Evolutionary conservation across 371 early-diverging fungal genomes (phyloP).

Genomic region (Mucor velutinosus): DNA sequence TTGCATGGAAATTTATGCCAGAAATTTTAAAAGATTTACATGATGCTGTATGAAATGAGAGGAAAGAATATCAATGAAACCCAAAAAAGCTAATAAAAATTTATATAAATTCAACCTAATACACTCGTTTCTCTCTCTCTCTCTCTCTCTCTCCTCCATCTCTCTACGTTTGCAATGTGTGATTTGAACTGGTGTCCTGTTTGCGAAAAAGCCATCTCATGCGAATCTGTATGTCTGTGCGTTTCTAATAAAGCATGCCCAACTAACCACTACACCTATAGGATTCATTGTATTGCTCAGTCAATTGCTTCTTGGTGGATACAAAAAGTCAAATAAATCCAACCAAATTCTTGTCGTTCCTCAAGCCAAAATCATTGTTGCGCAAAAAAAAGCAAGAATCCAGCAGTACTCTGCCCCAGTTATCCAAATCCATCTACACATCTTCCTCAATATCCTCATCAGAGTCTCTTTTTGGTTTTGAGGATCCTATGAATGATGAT

Average conservation of each 20-base stretch:
- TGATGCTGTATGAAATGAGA: background rate
- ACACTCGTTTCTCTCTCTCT: background rate
- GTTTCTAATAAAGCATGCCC: too few species aligned
- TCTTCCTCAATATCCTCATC: background rate
- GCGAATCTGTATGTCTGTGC: constrained; percentile 28
- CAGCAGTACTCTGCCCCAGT: background rate
- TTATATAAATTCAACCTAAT: constrained; percentile 1
- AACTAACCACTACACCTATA: background rate
- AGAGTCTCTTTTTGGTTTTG: background rate
- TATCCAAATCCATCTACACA: background rate
- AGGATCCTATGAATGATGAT: background rate
- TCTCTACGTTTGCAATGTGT: constrained; percentile 20
- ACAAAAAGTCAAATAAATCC: background rate
- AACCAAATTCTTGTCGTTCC: background rate
- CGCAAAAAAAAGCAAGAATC: background rate
- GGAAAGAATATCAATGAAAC: background rate
- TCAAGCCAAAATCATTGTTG: background rate
- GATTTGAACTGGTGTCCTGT: constrained; percentile 42
- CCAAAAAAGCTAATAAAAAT: background rate
- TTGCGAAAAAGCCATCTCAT: constrained; percentile 32
- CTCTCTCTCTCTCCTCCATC: background rate
- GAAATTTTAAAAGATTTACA: background rate
- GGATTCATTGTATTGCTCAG: constrained; percentile 24
- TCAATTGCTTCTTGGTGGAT: constrained; percentile 13
- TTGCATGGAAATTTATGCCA: background rate